A percentile compares a stretch with the other conserved stretches of the same genome.
phyloP scores from a whole-genome alignment of 2,329 filamentous ascomycete genomes.

The Colletotrichum sp. region DNA sequence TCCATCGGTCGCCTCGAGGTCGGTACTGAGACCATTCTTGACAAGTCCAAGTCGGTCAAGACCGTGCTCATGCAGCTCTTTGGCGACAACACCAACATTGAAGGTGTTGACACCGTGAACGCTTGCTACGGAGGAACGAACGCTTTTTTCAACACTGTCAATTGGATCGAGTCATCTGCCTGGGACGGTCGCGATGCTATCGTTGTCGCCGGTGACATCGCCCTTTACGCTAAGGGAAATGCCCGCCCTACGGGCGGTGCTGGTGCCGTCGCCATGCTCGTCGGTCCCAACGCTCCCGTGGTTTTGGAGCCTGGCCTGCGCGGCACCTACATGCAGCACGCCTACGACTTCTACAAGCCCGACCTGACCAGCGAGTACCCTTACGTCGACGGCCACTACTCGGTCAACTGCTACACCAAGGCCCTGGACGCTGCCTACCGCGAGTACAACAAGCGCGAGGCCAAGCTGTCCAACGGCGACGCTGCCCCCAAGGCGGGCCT shows the following conservation, averaged over 20 bases:
- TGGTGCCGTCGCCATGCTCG: constrained; percentile 78
- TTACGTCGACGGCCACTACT: constrained; percentile 84
- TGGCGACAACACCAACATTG: constrained; percentile 81
- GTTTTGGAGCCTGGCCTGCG: constrained; percentile 80
- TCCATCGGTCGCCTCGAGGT: constrained; percentile 83
- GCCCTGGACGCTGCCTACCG: constrained; percentile 83
- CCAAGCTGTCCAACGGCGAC: constrained; percentile 46
- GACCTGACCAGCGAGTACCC: constrained; percentile 88
- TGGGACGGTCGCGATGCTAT: constrained; percentile 87
- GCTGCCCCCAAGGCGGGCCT: constrained; percentile 63
- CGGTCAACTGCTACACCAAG: constrained; percentile 80
- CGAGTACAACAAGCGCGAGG: constrained; percentile 78
- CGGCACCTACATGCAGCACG: constrained; percentile 81
- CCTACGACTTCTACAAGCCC: constrained; percentile 91
- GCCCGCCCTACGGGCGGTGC: constrained; percentile 83
- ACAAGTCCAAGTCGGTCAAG: constrained; percentile 93
- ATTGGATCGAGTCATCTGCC: constrained; percentile 86
- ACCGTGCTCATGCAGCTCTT: constrained; percentile 88
- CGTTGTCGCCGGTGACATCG: constrained; percentile 83
- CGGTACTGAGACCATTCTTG: constrained; percentile 83
- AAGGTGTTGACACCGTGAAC: constrained; percentile 84
- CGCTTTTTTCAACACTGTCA: constrained; percentile 81
- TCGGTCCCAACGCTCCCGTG: constrained; percentile 79
- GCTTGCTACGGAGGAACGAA: constrained; percentile 89
- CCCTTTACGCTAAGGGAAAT: constrained; percentile 83